These are phyloP conservation scores for Pseudozyma sp. DNA, from an alignment of 1,284 basidiomycete species.

Conservation along the genomic window DNA sequence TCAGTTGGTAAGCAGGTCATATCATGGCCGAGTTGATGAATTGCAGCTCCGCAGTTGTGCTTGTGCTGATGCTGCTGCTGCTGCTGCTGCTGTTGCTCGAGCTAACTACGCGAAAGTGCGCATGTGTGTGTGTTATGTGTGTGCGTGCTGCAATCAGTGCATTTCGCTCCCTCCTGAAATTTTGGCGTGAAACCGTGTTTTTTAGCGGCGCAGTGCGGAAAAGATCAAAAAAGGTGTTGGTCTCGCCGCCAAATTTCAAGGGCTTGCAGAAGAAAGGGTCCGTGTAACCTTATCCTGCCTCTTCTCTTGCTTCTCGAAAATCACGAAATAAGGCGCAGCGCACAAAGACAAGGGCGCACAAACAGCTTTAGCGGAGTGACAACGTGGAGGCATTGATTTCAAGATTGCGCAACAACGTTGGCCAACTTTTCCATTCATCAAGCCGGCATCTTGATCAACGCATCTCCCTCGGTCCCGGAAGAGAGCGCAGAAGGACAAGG, in stretches of 20 bases:
- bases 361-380: no score
- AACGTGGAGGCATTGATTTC: no score
- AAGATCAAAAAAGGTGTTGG: neutral
- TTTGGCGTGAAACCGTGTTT: neutral
- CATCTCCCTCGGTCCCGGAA: no score
- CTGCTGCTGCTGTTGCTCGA: neutral
- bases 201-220: neutral
- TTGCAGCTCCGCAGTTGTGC: constrained; percentile 3
- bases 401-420: no score
- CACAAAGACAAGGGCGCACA: no score
- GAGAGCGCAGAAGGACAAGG: no score
- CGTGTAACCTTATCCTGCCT: no score
- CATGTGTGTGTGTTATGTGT: neutral
- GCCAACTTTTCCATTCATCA: neutral
- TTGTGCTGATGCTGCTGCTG: constrained; percentile 1
- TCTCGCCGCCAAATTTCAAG: neutral
- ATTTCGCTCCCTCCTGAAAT: no score
- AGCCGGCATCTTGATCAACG: neutral
- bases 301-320: no score
- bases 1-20: neutral
- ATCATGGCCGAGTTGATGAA: neutral
- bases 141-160: neutral
- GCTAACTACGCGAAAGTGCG: neutral
- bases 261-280: neutral
- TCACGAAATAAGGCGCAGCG: no score